A percentile compares a stretch with the other conserved stretches of the same genome.
Conservation (phyloP, 352 stramenopile species). For the Pythium aquatile region DNA sequence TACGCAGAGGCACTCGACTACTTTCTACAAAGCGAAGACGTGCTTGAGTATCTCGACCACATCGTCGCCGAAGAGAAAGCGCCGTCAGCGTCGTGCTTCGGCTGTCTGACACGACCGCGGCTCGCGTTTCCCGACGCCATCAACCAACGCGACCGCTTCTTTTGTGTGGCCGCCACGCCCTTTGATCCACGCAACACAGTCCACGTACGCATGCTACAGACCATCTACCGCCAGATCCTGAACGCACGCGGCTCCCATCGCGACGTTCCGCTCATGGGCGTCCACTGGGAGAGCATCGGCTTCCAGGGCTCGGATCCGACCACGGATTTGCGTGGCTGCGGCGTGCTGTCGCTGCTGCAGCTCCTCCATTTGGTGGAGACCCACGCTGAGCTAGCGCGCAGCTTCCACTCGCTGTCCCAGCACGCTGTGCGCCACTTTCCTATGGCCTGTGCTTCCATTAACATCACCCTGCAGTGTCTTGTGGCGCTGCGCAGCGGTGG, state of each 20-base stretch:
- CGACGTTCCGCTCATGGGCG: constrained; percentile 51
- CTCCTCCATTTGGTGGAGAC: constrained; percentile 77
- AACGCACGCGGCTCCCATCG: constrained; percentile 18
- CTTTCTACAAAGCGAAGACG: constrained; percentile 24
- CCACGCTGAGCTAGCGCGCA: constrained; percentile 48
- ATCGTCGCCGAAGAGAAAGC: constrained; percentile 56
- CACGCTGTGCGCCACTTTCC: constrained; percentile 69
- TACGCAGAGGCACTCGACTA: constrained; percentile 20
- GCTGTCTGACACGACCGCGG: constrained; percentile 53
- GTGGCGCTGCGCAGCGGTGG: constrained; percentile 60
- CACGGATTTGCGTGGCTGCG: constrained; percentile 84
- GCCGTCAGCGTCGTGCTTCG: constrained; percentile 45
- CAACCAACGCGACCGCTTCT: constrained; percentile 71
- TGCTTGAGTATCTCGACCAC: constrained; percentile 31
- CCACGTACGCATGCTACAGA: constrained; percentile 59
- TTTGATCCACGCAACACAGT: constrained; percentile 50
- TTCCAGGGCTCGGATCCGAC: constrained; percentile 88
- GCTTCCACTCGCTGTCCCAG: constrained; percentile 49
- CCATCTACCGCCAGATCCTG: constrained; percentile 55
- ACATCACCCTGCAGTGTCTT: constrained; percentile 69
- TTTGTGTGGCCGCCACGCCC: constrained; percentile 58
- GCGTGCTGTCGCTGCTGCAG: constrained; percentile 85
- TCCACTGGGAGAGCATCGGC: constrained; percentile 86
- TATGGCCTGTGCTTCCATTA: constrained; percentile 73
- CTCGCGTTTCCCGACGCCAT: constrained; percentile 52